These are phyloP conservation scores for Mycena venus DNA, from an alignment of 768 basidiomycete genomes.

Conservation along the genomic window DNA sequence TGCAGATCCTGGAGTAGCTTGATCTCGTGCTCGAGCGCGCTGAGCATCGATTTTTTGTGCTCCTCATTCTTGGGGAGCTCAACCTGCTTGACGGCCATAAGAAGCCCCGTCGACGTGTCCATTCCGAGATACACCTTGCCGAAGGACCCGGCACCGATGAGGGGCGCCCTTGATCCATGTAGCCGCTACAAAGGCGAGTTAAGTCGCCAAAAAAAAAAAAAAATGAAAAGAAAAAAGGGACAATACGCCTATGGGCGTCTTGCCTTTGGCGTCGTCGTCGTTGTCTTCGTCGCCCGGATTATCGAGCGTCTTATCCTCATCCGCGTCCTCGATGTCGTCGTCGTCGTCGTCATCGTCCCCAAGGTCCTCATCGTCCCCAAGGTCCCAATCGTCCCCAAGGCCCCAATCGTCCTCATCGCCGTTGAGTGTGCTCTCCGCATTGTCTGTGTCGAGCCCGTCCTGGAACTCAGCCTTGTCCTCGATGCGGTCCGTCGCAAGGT, in stretches of 20 bases:
- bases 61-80: constrained; percentile 94
- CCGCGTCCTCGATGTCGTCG: constrained; percentile 61
- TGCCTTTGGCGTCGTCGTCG: constrained; percentile 58
- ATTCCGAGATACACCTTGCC: constrained; percentile 96
- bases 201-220: constrained; percentile 4
- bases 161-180: constrained; percentile 98
- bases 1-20: constrained; percentile 93
- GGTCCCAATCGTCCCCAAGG: constrained; percentile 48
- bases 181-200: constrained; percentile 64
- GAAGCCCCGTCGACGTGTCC: constrained; percentile 89
- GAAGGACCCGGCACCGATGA: constrained; percentile 95
- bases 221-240: neutral
- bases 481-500: constrained; percentile 76
- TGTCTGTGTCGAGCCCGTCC: constrained; percentile 55
- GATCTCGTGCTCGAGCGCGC: constrained; percentile 93
- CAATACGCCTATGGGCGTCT: constrained; percentile 57
- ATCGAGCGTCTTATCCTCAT: constrained; percentile 53
- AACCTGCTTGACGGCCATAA: constrained; percentile 99
- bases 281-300: constrained; percentile 56
- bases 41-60: constrained; percentile 93
- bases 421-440: constrained; percentile 47
- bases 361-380: too few relatives aligned
- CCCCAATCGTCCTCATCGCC: constrained; percentile 49
- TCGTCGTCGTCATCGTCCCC: too few relatives aligned
- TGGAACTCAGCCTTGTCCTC: constrained; percentile 72